Conservation (phyloP, 495 filamentous ascomycete genomes). For the Penicillium flavigenum region DNA sequence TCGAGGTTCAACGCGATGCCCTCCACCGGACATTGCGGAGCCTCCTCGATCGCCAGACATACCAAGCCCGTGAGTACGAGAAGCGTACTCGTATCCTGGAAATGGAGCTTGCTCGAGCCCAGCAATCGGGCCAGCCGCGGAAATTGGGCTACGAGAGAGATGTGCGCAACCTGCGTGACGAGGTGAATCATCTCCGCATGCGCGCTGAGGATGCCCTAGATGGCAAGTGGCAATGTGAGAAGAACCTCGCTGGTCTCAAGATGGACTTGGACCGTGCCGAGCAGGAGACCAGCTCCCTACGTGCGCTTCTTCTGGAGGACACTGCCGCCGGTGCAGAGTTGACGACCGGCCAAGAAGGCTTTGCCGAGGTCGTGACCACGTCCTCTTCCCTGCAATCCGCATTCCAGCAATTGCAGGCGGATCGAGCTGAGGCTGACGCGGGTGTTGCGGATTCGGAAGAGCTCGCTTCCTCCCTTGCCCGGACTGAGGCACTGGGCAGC, state of each 20-base stretch:
- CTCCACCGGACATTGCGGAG: constrained; percentile 81
- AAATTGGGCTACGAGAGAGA: constrained; percentile 80
- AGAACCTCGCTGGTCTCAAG: constrained; percentile 85
- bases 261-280: constrained; percentile 97
- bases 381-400: constrained; percentile 76
- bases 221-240: constrained; percentile 95
- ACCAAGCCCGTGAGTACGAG: constrained; percentile 74
- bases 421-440: constrained; percentile 68
- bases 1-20: constrained; percentile 90
- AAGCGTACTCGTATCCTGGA: constrained; percentile 75
- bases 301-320: constrained; percentile 80
- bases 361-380: constrained; percentile 53
- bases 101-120: constrained; percentile 71
- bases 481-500: constrained; percentile 71
- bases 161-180: constrained; percentile 71
- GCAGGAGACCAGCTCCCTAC: constrained; percentile 81
- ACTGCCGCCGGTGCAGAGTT: constrained; percentile 61
- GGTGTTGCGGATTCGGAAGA: constrained; percentile 64
- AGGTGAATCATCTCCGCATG: constrained; percentile 79
- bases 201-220: constrained; percentile 95
- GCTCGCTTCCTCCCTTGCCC: constrained; percentile 66
- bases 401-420: constrained; percentile 76
- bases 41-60: constrained; percentile 82
- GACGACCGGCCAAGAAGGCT: constrained; percentile 42
- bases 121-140: constrained; percentile 63